Evolutionary conservation across 2,329 filamentous ascomycete genomes (phyloP), one percentile per base, ranked within the genome.

Genomic region (Penicillium crustosum): DNA sequence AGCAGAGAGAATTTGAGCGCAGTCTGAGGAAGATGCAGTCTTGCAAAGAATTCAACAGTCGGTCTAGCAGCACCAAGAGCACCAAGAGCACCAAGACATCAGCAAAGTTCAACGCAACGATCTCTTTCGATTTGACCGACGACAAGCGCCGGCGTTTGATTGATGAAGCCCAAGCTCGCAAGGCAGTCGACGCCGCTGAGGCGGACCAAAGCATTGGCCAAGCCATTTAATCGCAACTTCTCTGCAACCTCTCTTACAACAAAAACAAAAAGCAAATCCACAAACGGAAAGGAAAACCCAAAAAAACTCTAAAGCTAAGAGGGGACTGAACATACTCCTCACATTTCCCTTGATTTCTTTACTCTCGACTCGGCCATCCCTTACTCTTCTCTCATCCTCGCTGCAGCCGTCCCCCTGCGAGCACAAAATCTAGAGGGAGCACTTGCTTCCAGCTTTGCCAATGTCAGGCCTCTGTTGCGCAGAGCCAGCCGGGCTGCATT

Each of bases 21-120:
- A 61, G 49, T 47, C 31, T 66, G 44, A 60, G 51, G 47, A 76
- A 75, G 63, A 85, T 87, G 71, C 81, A 82, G 47, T 82, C 83
- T 52, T 79, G 79, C 48, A 77, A 29, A 52, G 43, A 53, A 2
- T 19, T 57, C 21, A 29, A n/a, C 25, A 35, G 36, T 77, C 58
- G 79, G 84, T 41, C 77, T 83, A 44, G 42, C 42, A 44, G 23
- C 42, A 27, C 23, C 4, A 43, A 25, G 21, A 43, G 41, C 15
- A 43, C 13, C 23, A 43, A 43, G 8, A 69, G 36, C 60, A 59
- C 7, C 13, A 56, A 56, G 31, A 72, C 70, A 61, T 70, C 70
- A 25, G 66, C 66, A 17, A 71, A 72, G 21, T 76, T 79, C 6
- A 41, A 25, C 29, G 47, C 33, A 19, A 55, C 49, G 9, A 23